Evolutionary conservation across 1,284 basidiomycete species (phyloP).

Genomic region (Pseudozyma pruni): DNA sequence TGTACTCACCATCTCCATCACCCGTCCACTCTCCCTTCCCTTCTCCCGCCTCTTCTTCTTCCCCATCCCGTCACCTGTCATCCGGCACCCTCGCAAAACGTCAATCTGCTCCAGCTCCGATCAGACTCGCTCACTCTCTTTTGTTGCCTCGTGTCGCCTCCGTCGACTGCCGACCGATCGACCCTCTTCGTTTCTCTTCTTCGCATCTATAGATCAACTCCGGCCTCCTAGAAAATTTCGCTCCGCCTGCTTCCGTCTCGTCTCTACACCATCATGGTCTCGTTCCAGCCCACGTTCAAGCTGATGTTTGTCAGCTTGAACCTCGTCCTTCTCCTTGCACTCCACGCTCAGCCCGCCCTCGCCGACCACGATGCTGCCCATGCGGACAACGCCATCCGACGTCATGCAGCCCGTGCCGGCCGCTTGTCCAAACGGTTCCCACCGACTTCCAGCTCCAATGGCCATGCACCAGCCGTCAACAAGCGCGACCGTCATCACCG

Average conservation of each 20-base stretch:
- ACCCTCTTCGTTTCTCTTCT: not conserved
- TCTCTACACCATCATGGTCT: constrained; percentile 21
- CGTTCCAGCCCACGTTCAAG: constrained; percentile 29
- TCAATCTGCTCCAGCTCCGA: no score
- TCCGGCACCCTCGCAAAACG: no score
- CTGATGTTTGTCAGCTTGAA: constrained; percentile 41
- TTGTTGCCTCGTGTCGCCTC: constrained; percentile 2
- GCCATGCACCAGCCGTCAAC: constrained; percentile 1
- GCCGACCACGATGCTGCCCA: constrained; percentile 12
- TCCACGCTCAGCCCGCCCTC: constrained; percentile 11
- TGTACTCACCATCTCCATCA: constrained; percentile 6
- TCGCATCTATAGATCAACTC: constrained; percentile 1
- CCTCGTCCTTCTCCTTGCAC: constrained; percentile 18
- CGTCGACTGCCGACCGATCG: not conserved
- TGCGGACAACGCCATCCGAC: constrained; percentile 21
- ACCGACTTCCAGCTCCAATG: not conserved
- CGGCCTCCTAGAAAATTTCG: not conserved
- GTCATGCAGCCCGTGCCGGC: constrained; percentile 32
- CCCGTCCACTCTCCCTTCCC: no score
- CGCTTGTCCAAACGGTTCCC: constrained; percentile 33
- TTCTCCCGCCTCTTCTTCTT: no score
- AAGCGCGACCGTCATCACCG: constrained; percentile 15
- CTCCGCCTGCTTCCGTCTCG: not conserved
- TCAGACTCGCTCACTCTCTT: constrained; percentile 20
- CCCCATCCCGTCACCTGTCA: no score